A percentile compares a stretch with the other conserved stretches of the same genome.
Conservation (phyloP, 2,329 filamentous ascomycete genomes). For the Hypoxylon sp. region DNA sequence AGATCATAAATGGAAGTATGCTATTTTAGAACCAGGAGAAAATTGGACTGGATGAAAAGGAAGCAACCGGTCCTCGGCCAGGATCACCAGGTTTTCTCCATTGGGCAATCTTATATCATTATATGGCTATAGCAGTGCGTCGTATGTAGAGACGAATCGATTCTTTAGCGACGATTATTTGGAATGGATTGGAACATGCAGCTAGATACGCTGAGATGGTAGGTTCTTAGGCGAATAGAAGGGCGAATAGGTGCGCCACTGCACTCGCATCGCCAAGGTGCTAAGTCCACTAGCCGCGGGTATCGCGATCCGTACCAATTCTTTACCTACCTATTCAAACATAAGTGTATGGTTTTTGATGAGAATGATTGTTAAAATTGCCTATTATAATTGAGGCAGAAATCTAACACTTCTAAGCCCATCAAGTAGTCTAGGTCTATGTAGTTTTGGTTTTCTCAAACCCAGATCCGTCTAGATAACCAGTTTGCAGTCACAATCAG, state of each 20-base stretch:
- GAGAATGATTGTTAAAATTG: conserved; percentile 3
- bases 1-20: neutral
- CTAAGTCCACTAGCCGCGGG: neutral
- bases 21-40: neutral
- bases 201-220: too few relatives aligned
- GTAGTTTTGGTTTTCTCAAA: conserved; percentile 12
- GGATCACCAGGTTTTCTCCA: too few relatives aligned
- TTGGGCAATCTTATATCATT: too few relatives aligned
- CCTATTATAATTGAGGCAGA: neutral
- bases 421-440: conserved; percentile 33
- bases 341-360: neutral
- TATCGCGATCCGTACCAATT: too few relatives aligned
- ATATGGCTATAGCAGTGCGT: too few relatives aligned
- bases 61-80: neutral
- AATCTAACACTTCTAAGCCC: conserved; percentile 4
- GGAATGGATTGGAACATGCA: too few relatives aligned
- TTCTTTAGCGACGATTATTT: too few relatives aligned
- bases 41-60: neutral
- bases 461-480: conserved; percentile 25
- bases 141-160: too few relatives aligned
- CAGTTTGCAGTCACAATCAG: conserved; percentile 15
- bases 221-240: too few relatives aligned
- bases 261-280: neutral
- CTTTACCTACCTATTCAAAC: neutral
- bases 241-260: too few relatives aligned